phyloP scores from a whole-genome alignment of 2,329 filamentous ascomycete genomes.

The Ascomycota sp. region DNA sequence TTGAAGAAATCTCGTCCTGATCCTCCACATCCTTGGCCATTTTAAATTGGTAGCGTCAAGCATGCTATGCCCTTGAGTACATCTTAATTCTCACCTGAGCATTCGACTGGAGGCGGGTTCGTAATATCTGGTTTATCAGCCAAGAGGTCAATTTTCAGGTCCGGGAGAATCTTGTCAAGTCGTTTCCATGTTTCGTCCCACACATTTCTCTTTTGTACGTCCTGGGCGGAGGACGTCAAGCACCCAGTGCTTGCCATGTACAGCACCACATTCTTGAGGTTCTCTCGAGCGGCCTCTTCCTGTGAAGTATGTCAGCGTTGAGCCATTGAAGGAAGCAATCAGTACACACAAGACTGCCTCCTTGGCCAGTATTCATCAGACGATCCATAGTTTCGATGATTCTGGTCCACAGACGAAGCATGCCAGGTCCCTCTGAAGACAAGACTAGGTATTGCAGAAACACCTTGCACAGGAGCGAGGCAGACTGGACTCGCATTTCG shows the following conservation, averaged over 20 bases:
- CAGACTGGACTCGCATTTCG: constrained; percentile 78
- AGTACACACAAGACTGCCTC: constrained; percentile 55
- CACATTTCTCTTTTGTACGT: constrained; percentile 30
- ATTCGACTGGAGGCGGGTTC: too few relatives aligned
- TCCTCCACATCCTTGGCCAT: too few relatives aligned
- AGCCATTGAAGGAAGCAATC: neutral
- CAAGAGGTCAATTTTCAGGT: constrained; percentile 32
- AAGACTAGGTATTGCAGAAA: constrained; percentile 83
- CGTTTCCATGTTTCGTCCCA: constrained; percentile 43
- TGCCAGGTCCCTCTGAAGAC: constrained; percentile 64
- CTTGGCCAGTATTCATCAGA: constrained; percentile 85
- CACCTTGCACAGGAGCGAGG: constrained; percentile 79
- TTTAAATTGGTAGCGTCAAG: too few relatives aligned
- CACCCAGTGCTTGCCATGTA: constrained; percentile 85
- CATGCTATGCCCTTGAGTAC: too few relatives aligned
- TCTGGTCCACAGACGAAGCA: constrained; percentile 77
- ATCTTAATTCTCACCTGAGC: too few relatives aligned
- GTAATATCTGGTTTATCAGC: constrained; percentile 18
- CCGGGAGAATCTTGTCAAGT: constrained; percentile 41
- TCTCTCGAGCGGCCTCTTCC: constrained; percentile 89
- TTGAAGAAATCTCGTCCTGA: too few relatives aligned
- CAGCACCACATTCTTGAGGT: constrained; percentile 82
- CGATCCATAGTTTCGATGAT: constrained; percentile 90
- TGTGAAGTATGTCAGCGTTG: constrained; percentile 15
- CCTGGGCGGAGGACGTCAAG: constrained; percentile 45